Conservation (phyloP, 805 yeast genomes). For the Candida pseudofarinosa region DNA sequence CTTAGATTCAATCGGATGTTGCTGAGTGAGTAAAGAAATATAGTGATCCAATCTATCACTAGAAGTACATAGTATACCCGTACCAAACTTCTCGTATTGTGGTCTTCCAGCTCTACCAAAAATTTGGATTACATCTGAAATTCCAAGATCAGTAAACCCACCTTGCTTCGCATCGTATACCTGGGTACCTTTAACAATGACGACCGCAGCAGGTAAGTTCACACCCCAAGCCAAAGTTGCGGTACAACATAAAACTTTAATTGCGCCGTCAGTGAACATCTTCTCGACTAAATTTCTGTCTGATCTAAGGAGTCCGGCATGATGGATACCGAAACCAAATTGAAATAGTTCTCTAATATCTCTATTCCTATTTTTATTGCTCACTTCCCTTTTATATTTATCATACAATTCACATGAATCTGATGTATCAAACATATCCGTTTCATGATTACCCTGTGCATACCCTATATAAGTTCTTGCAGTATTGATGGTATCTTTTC, state of each 20-base stretch:
- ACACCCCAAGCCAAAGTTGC: conserved; percentile 99
- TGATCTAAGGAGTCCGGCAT: conserved; percentile 92
- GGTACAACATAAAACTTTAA: conserved; percentile 89
- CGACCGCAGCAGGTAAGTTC: conserved; percentile 96
- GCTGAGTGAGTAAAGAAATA: conserved; percentile 84
- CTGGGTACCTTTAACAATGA: conserved; percentile 93
- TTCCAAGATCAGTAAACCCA: conserved; percentile 90
- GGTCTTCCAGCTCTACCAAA: conserved; percentile 99
- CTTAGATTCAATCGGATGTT: conserved; percentile 92
- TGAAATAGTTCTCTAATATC: conserved; percentile 79
- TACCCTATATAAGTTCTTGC: conserved; percentile 66
- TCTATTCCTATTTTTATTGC: conserved; percentile 61
- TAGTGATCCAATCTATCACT: conserved; percentile 81
- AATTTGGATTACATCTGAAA: conserved; percentile 94
- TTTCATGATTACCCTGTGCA: conserved; percentile 61
- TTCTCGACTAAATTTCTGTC: conserved; percentile 89
- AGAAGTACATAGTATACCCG: conserved; percentile 85
- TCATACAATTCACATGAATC: conserved; percentile 37
- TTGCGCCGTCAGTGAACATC: conserved; percentile 79
- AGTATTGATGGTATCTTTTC: conserved; percentile 80
- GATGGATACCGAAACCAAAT: conserved; percentile 88
- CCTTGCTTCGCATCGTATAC: conserved; percentile 93
- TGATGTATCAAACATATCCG: conserved; percentile 54
- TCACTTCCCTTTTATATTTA: conserved; percentile 58
- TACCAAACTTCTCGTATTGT: conserved; percentile 87